phyloP scores from a whole-genome alignment of 2,329 filamentous ascomycete species.

The Cladosporium halotolerans region DNA sequence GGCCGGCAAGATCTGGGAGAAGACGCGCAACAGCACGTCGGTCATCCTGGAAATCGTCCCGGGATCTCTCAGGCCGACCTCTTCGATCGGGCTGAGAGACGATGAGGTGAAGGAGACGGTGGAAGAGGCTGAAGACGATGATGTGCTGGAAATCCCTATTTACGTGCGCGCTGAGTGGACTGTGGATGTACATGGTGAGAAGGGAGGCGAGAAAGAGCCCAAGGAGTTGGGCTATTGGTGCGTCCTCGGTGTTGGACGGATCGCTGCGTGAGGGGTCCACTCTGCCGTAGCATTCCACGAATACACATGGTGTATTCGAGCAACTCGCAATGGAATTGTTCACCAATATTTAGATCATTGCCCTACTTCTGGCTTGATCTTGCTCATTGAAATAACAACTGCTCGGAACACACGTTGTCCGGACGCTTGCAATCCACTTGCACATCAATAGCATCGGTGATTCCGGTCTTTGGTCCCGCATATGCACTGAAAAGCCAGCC shows the following conservation, averaged over 20 bases:
- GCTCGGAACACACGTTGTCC: too few species aligned
- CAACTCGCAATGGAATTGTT: too few species aligned
- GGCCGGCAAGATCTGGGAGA: slow-evolving; percentile 93
- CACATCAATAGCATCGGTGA: too few species aligned
- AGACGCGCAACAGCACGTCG: slow-evolving; percentile 88
- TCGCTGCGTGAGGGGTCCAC: slow-evolving; percentile 37
- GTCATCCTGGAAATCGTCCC: slow-evolving; percentile 88
- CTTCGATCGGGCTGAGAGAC: slow-evolving; percentile 35
- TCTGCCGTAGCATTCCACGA: too few species aligned
- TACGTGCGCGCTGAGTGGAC: slow-evolving; percentile 93
- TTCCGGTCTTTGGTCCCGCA: too few species aligned
- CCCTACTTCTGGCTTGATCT: too few species aligned
- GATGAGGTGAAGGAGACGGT: slow-evolving; percentile 32
- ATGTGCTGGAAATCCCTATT: slow-evolving; percentile 81
- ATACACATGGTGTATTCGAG: too few species aligned
- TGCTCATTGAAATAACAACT: too few species aligned
- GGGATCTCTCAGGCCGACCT: slow-evolving; percentile 30
- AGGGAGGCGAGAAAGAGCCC: slow-evolving; percentile 61
- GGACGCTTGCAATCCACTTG: too few species aligned
- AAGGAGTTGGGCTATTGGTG: slow-evolving; percentile 94
- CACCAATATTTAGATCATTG: too few species aligned
- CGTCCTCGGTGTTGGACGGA: slow-evolving; percentile 79
- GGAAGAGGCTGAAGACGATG: slow-evolving; percentile 46
- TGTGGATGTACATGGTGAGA: slow-evolving; percentile 57
- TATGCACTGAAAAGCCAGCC: not conserved